Evolutionary conservation across 192 early-diverging fungal species (phyloP), one percentile per base, ranked within the genome.

Genomic region (Funneliformis geosporum): DNA sequence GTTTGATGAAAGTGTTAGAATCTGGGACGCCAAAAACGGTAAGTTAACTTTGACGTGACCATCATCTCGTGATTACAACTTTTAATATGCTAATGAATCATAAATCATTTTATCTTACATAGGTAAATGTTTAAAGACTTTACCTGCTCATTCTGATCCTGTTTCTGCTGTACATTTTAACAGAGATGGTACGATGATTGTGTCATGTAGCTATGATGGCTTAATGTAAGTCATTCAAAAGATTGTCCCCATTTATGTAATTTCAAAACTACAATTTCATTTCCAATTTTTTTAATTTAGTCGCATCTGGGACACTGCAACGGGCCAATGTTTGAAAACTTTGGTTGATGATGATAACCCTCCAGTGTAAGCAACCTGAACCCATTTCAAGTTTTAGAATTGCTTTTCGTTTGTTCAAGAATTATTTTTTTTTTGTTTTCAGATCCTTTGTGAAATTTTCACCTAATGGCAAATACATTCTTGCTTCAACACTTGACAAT

Each of bases 241-340:
- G 5, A 42, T 90, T 84, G 25, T 25, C 5, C 3, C 14, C 16
- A 28, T 44, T 74, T 11, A 10, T 40, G 14, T 12, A 28, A 11
- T 44, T 42, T 28, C n/a, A n/a, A n/a, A n/a, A n/a, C 4, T 76
- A 2, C 11, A 21, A 21, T 39, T 44, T 76, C 2, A 40, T 18
- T 42, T 76, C 79, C 68, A 65, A 60, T 76, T 55, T 14, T 39
- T 21, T 55, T 60, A n/a, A n/a, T 72, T 6, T 76, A 96, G 95
- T 71, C 96, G 98, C 28, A 98, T 99, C 75, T 99, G 98, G 98
- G 98, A 99, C 83, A 95, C 95, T 39, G 90, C 93, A 50, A 95
- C 97, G n/a, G 97, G 98, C 47, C 95, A 98, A 83, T 98, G 97
- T 80, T 90, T 99, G 12, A 99, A 98, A 84, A 99, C 98, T 5